phyloP scores from a whole-genome alignment of 2,329 filamentous ascomycete genomes.

The Diaporthe nobilis region DNA sequence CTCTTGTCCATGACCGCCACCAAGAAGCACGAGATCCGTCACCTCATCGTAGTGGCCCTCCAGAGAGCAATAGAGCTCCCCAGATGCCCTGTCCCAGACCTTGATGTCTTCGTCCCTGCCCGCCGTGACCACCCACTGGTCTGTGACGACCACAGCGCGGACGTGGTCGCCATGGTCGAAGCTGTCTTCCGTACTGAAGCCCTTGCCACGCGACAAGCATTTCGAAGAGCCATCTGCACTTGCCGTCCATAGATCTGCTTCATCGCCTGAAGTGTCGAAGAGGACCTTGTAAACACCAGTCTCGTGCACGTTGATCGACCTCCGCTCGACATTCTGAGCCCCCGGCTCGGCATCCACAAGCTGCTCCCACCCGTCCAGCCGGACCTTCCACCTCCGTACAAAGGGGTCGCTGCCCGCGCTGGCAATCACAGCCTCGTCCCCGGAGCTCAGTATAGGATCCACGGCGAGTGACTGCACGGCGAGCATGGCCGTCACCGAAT shows the following conservation, averaged over 20 bases:
- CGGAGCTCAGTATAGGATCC: conserved; percentile 74
- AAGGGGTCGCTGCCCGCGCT: conserved; percentile 86
- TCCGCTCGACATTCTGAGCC: conserved; percentile 58
- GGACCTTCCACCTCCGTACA: conserved; percentile 83
- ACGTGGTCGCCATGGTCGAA: conserved; percentile 92
- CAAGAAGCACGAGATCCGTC: conserved; percentile 80
- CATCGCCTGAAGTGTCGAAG: conserved; percentile 75
- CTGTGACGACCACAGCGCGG: conserved; percentile 81
- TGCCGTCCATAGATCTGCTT: conserved; percentile 89
- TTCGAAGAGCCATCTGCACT: conserved; percentile 92
- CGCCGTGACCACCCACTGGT: conserved; percentile 86
- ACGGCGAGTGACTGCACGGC: conserved; percentile 85
- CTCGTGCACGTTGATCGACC: conserved; percentile 82
- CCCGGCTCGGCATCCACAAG: conserved; percentile 62
- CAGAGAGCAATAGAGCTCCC: conserved; percentile 80
- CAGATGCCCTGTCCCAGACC: conserved; percentile 84
- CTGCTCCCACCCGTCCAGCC: conserved; percentile 66
- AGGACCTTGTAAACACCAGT: conserved; percentile 88
- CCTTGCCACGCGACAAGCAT: conserved; percentile 77
- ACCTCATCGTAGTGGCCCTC: conserved; percentile 95
- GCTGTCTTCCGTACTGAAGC: conserved; percentile 79
- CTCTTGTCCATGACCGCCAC: conserved; percentile 54
- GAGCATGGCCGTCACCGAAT: conserved; percentile 78
- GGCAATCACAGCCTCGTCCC: conserved; percentile 71
- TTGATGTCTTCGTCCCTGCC: conserved; percentile 93